Evolutionary conservation across 345 rosid species (phyloP).

Genomic region (Camelina sativa): DNA sequence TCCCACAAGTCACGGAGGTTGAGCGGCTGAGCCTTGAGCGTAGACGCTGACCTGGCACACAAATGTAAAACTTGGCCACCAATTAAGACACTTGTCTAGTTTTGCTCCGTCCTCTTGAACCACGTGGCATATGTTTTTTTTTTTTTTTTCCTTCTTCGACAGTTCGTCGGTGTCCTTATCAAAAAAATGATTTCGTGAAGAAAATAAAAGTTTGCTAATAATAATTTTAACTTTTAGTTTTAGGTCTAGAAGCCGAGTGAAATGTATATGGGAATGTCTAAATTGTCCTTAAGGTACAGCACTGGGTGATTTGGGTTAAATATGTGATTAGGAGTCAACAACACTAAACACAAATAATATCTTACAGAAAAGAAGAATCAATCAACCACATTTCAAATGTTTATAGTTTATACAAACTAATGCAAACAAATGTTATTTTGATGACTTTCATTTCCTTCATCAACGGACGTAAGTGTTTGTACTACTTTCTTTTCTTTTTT

Average conservation of each 20-base stretch:
- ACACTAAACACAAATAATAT: too few species aligned
- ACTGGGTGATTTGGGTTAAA: too few species aligned
- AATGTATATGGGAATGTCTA: conserved; percentile 9
- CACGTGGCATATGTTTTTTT: conserved; percentile 19
- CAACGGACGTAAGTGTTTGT: conserved; percentile 5
- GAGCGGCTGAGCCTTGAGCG: background rate
- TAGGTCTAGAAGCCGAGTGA: background rate
- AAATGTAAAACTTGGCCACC: conserved; percentile 13
- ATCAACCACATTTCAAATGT: too few species aligned
- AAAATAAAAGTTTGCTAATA: conserved; percentile 5
- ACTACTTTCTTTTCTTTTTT: background rate
- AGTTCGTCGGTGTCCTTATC: conserved; percentile 37
- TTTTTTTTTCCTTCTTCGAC: conserved; percentile 16
- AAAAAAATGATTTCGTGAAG: background rate
- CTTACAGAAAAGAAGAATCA: too few species aligned
- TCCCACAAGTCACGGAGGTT: conserved; percentile 42
- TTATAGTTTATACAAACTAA: too few species aligned
- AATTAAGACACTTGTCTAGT: conserved; percentile 18
- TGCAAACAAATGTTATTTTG: background rate
- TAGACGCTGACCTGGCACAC: conserved; percentile 28
- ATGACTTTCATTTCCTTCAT: background rate
- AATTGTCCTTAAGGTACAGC: background rate
- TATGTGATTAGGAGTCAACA: too few species aligned
- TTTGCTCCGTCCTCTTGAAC: conserved; percentile 16
- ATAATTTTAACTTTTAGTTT: too few species aligned